Evolutionary conservation across 2,329 filamentous ascomycete species (phyloP), one percentile per base, ranked within the genome.

Genomic region (Trichoderma polysporum): DNA sequence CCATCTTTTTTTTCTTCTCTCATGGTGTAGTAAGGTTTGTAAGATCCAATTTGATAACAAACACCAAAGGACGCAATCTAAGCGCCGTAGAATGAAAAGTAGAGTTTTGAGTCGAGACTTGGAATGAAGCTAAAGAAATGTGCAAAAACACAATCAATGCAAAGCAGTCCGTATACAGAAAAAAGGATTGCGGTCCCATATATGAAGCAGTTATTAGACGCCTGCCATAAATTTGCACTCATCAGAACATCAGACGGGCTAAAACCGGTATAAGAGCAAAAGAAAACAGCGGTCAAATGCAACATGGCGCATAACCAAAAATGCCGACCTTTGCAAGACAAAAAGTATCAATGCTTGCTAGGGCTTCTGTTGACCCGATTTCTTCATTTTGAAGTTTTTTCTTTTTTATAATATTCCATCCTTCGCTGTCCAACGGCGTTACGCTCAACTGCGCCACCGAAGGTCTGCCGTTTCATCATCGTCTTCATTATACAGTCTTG

Each of bases 241-340:
- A 79, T 80, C 79, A 80, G 77, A 81, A 79, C 71, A 76, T 73
- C 67, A 79, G 77, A 80, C 78, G 78, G 80, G 81, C 82, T 33
- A 62, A 84, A 83, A 81, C 80, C 83, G 78, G 74, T 74, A 71
- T 12, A 83, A 81, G 83, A 84, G 81, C 79, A 82, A 81, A 39
- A 83, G 80, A 27, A 76, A 73, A 71, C 70, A 63, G 73, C 71
- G 65, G 53, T 66, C 74, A 72, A 79, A 73, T 81, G 81, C 81
- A 81, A 79, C 79, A 79, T 79, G 74, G 69, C 70, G 77, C 73
- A 72, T 71, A 79, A 79, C 25, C 83, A 85, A 84, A 85, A 80
- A 84, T n/a, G 19, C 54, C 8, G 27, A 37, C 17, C 37, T 19
- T 58, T 13, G 39, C 37, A 58, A 58, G 54, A 31, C 22, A 41